These are phyloP conservation scores for Coelastrella sp. DNA, from an alignment of 139 green algal genomes.

Conservation along the genomic window DNA sequence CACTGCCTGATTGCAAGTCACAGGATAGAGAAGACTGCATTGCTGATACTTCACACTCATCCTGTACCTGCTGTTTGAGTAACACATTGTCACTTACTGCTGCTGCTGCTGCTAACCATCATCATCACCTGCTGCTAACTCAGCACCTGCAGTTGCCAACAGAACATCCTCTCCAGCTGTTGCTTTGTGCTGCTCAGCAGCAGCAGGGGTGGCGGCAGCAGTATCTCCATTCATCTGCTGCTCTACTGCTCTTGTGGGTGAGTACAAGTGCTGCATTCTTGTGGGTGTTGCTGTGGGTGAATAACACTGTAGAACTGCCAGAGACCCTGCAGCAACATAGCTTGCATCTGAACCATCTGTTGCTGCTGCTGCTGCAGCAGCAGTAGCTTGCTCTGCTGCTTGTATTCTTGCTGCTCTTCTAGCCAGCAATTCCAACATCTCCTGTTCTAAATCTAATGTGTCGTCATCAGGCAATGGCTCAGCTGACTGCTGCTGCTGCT, in stretches of 20 bases:
- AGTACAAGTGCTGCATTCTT: constrained; percentile 6
- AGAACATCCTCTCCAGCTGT: too few species aligned
- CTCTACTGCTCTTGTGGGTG: background rate
- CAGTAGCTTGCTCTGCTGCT: background rate
- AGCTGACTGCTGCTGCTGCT: background rate
- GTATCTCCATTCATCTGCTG: background rate
- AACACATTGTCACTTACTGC: background rate
- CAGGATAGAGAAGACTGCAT: too few species aligned
- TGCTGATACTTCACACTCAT: too few species aligned
- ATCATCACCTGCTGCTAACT: too few species aligned
- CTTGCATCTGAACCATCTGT: background rate
- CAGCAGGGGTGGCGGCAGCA: background rate
- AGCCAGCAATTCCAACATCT: background rate
- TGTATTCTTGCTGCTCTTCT: background rate
- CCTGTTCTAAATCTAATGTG: constrained; percentile 3
- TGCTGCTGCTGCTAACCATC: background rate
- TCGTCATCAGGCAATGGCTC: background rate
- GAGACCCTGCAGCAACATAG: background rate
- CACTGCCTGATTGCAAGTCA: too few species aligned
- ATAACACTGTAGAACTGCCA: constrained; percentile 15
- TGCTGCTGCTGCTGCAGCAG: constrained; percentile 18
- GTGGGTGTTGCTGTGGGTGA: constrained; percentile 4
- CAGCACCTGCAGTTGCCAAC: too few species aligned
- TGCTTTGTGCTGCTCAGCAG: too few species aligned
- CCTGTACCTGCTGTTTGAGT: constrained; percentile 18